phyloP scores from a whole-genome alignment of 2,329 filamentous ascomycete genomes.

The Pleomassaria siparia region DNA sequence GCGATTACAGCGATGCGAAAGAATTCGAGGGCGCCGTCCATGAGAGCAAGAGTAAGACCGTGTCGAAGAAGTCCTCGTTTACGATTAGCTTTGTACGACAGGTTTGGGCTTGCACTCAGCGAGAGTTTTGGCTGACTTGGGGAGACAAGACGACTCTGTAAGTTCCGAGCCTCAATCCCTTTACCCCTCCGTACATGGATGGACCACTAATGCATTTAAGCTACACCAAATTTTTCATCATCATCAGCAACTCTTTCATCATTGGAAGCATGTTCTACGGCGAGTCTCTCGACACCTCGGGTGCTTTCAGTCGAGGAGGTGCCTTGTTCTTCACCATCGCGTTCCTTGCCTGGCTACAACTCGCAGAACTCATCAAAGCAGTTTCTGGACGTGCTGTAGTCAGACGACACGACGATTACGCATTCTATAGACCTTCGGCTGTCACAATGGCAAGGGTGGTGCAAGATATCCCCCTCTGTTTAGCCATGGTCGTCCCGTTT shows the following conservation, averaged over 20 bases:
- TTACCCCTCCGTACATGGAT: neutral
- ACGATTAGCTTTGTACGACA: slow-evolving; percentile 75
- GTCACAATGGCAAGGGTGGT: slow-evolving; percentile 63
- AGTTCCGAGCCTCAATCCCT: neutral
- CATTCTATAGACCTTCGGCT: slow-evolving; percentile 69
- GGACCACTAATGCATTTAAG: neutral
- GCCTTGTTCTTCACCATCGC: slow-evolving; percentile 67
- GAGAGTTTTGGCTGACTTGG: slow-evolving; percentile 77
- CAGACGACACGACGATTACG: slow-evolving; percentile 67
- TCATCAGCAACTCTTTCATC: slow-evolving; percentile 72
- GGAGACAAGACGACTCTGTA: slow-evolving; percentile 74
- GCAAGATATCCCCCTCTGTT: slow-evolving; percentile 63
- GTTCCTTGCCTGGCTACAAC: slow-evolving; percentile 69
- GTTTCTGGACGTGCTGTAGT: slow-evolving; percentile 71
- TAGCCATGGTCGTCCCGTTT: slow-evolving; percentile 62
- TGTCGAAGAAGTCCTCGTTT: slow-evolving; percentile 70
- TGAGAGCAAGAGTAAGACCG: slow-evolving; percentile 66
- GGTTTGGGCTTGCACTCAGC: slow-evolving; percentile 66
- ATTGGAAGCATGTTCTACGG: slow-evolving; percentile 80
- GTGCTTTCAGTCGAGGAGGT: slow-evolving; percentile 65
- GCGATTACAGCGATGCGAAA: slow-evolving; percentile 61
- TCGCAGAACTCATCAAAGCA: slow-evolving; percentile 77
- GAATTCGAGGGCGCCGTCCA: slow-evolving; percentile 67
- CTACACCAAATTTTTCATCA: slow-evolving; percentile 76
- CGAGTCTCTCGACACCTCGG: slow-evolving; percentile 59